Percentiles rank a stretch among this genome's conserved stretches.
These are phyloP conservation scores for Lolium multiflorum DNA, from an alignment of 176 grass and related monocot species.

Conservation along the genomic window DNA sequence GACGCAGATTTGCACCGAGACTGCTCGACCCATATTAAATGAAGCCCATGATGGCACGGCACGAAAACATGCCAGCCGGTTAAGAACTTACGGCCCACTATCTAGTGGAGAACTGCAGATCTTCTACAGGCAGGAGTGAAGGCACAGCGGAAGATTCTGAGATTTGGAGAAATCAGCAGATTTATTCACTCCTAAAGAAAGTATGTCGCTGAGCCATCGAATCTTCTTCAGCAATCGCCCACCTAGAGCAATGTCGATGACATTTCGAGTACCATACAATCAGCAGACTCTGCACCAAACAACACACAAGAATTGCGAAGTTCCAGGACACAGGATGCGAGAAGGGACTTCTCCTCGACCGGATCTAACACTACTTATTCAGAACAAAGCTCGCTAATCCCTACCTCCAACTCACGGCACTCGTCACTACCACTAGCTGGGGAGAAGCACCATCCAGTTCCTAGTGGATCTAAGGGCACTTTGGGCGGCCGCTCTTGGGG, in stretches of 20 bases:
- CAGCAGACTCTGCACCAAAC: not conserved
- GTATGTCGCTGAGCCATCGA: not conserved
- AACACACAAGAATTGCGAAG: not conserved
- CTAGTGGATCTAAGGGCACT: constrained; percentile 58
- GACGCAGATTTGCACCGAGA: not conserved
- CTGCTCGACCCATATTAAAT: not conserved
- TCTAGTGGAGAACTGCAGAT: not conserved
- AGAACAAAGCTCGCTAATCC: not conserved
- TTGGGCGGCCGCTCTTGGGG: constrained; percentile 56
- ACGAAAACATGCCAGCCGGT: not conserved
- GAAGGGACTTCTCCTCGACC: not conserved
- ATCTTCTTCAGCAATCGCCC: not conserved
- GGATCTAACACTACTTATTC: not conserved
- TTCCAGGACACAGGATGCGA: not conserved
- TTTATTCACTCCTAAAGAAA: not conserved
- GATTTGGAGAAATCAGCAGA: no score
- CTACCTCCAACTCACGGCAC: not conserved
- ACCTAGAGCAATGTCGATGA: not conserved
- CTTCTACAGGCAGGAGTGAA: not conserved
- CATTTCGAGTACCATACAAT: not conserved
- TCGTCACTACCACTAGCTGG: not conserved
- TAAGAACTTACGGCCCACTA: not conserved
- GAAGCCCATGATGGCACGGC: not conserved
- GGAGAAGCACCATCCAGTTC: not conserved
- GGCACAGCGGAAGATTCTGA: not conserved